phyloP scores from a whole-genome alignment of 2,329 filamentous ascomycete species.

The Xylariales sp. region DNA sequence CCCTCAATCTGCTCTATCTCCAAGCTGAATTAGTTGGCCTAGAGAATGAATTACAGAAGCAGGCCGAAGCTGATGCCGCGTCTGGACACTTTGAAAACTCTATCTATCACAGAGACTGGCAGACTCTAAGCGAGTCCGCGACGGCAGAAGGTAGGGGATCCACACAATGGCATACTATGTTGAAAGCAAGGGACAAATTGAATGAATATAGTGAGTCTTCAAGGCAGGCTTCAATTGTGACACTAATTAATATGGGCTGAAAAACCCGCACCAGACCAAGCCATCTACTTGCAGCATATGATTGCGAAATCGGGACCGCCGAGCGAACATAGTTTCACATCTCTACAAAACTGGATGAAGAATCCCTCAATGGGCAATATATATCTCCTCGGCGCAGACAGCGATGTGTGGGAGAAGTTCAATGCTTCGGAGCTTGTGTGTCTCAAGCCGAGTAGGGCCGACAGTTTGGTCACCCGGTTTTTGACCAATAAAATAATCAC shows the following conservation, averaged over 20 bases:
- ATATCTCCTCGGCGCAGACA: conserved; percentile 5
- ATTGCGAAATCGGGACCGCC: conserved; percentile 1
- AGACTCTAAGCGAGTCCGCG: conserved; percentile 3
- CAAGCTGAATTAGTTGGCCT: conserved; percentile 1
- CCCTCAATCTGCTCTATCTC: conserved; percentile 12
- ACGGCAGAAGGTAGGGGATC: neutral
- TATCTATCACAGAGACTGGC: conserved; percentile 12
- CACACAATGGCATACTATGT: conserved; percentile 5
- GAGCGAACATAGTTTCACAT: neutral
- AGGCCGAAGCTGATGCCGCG: conserved; percentile 1
- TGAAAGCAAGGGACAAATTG: conserved; percentile 6
- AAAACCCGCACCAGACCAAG: neutral
- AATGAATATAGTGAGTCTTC: neutral
- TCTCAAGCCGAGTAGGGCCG: neutral
- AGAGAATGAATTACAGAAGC: neutral
- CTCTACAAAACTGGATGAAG: conserved; percentile 3
- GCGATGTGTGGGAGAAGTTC: neutral
- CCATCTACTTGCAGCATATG: neutral
- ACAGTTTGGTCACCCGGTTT: neutral
- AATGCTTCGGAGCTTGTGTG: conserved; percentile 2
- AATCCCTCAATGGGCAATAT: conserved; percentile 3
- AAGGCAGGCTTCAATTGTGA: neutral
- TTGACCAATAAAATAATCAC: neutral
- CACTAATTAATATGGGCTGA: neutral
- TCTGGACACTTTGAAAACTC: conserved; percentile 6